phyloP scores from a whole-genome alignment of 1,139 yeast species.

The Blastobotrys illinoisensis region DNA sequence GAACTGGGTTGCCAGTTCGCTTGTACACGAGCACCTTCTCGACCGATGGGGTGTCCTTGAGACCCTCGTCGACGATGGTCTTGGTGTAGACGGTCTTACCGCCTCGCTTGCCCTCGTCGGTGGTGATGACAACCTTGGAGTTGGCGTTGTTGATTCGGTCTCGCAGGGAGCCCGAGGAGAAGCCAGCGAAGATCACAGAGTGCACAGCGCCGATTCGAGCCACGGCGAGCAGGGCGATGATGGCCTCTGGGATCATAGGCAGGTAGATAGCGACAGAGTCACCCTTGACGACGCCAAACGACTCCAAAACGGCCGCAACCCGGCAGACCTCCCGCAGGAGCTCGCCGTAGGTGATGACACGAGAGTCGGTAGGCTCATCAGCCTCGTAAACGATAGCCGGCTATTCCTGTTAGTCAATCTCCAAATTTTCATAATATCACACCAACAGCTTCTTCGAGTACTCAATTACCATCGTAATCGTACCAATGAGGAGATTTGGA shows the following conservation, averaged over 20 bases:
- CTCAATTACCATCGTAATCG: too few relatives aligned
- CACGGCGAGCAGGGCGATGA: constrained; percentile 89
- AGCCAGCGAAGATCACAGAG: constrained; percentile 95
- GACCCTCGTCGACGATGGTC: constrained; percentile 91
- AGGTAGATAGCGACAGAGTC: constrained; percentile 94
- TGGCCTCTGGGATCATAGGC: constrained; percentile 97
- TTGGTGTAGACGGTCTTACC: constrained; percentile 88
- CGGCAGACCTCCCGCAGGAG: constrained; percentile 80
- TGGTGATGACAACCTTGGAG: constrained; percentile 85
- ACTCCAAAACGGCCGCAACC: constrained; percentile 78
- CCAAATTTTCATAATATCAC: too few relatives aligned
- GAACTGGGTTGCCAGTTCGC: constrained; percentile 73
- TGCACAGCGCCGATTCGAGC: constrained; percentile 95
- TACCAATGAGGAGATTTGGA: too few relatives aligned
- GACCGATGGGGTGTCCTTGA: constrained; percentile 70
- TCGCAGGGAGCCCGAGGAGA: constrained; percentile 85
- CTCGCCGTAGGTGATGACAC: constrained; percentile 76
- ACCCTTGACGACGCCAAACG: constrained; percentile 89
- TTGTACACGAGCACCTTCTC: constrained; percentile 78
- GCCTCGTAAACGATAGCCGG: constrained; percentile 89
- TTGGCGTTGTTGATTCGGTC: constrained; percentile 89
- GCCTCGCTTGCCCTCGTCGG: constrained; percentile 96
- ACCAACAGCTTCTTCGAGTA: too few relatives aligned
- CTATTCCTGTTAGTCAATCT: constrained; percentile 9
- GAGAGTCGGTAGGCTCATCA: constrained; percentile 73